Evolutionary conservation across 2,329 filamentous ascomycete genomes (phyloP), one percentile per base, ranked within the genome.

Genomic region (Akanthomyces uredinophilus): DNA sequence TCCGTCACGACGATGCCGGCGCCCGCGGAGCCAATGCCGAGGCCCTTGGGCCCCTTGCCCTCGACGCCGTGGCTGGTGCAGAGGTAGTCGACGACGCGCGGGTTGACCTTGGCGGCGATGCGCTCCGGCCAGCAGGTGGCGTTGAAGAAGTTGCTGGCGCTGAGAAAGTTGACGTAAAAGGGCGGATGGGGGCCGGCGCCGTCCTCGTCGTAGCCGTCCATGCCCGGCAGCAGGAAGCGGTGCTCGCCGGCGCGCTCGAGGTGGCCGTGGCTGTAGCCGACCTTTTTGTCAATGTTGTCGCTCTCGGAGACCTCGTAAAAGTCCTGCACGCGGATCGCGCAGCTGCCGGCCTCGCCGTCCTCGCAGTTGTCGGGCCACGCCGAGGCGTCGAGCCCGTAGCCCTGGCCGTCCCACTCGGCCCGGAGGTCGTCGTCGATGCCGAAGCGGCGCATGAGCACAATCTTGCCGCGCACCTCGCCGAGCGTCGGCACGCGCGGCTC

Each of bases 71-170:
- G 86, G 14, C 75, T 75, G 66, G 79, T 75, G 71, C 85, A 88
- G 32, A 88, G 73, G 70, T 87, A 85, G 68, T 87, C 84, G 62
- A 87, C 72, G 60, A 87, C 83, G 2, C 88, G 87, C 20, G 93
- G 90, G 77, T 98, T 98, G 54, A 96, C 82, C 77, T 90, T 91
- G 22, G 86, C 88, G 1, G 95, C 94, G 72, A 99, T 91, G 70
- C 85, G 88, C 74, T 96, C 93, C 0, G 95, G 95, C 95, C 95
- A 99, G 75, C 92, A 96, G 61, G 85, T 87, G 1, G 88, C 81
- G 66, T 91, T 93, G 87, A 94, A 98, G 79, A 98, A 98, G 77
- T 97, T 97, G 74, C 89, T 94, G 1, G 89, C 95, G 67, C 84
- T 92, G 65, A 97, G 75, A 72, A 97, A 98, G 75, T 98, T 99